These are phyloP conservation scores for Cladosporium phlei DNA, from an alignment of 2,329 filamentous ascomycete genomes.

Conservation along the genomic window DNA sequence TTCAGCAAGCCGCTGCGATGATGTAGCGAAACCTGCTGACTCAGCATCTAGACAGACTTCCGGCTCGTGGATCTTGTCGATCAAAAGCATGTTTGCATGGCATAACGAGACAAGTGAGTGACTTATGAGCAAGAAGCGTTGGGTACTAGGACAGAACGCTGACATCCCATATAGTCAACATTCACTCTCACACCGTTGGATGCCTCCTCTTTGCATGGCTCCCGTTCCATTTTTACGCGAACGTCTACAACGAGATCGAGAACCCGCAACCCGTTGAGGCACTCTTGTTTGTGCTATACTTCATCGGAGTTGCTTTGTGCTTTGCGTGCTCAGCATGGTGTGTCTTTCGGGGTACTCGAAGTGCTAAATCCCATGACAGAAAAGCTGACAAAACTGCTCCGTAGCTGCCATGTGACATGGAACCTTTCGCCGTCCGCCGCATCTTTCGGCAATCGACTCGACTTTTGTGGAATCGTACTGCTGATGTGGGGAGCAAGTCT, in stretches of 20 bases:
- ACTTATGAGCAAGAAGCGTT: neutral
- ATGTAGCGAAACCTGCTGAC: neutral
- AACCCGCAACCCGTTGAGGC: slow-evolving; percentile 11
- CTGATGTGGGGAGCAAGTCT: slow-evolving; percentile 20
- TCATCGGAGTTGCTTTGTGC: slow-evolving; percentile 16
- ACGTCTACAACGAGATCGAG: slow-evolving; percentile 3
- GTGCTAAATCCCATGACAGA: neutral
- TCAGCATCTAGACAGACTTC: neutral
- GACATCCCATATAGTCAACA: slow-evolving; percentile 17
- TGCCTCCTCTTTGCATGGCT: slow-evolving; percentile 14
- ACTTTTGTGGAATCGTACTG: slow-evolving; percentile 19
- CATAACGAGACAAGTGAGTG: slow-evolving; percentile 14
- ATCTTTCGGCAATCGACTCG: slow-evolving; percentile 15
- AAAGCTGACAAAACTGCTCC: too few species aligned
- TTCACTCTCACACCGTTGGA: slow-evolving; percentile 18
- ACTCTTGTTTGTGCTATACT: slow-evolving; percentile 17
- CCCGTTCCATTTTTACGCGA: slow-evolving; percentile 17
- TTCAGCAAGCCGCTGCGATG: neutral
- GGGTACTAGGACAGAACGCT: neutral
- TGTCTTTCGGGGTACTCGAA: neutral
- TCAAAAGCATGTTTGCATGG: slow-evolving; percentile 14
- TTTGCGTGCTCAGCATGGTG: slow-evolving; percentile 18
- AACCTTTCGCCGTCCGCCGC: slow-evolving; percentile 14
- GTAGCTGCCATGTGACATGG: slow-evolving; percentile 17
- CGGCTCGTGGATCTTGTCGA: slow-evolving; percentile 1